Evolutionary conservation across 176 grass and related monocot genomes (phyloP).

Genomic region (Aegilops tauschii): DNA sequence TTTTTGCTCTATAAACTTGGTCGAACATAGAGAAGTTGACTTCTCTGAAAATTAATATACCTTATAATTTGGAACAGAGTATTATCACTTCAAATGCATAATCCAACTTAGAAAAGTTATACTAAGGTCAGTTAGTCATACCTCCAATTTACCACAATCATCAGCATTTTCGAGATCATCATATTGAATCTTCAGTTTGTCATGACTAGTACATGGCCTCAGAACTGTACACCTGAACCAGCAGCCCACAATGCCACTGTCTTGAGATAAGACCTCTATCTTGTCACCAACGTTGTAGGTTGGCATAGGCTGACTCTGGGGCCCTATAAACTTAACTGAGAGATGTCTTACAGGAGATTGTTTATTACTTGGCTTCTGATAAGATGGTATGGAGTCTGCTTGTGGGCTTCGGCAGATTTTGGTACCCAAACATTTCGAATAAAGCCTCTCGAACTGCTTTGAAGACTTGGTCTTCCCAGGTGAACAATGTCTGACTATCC

Average conservation of each 20-base stretch:
- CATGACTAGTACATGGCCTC: conserved; percentile 64
- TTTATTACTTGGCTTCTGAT: conserved; percentile 44
- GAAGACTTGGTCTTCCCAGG: conserved; percentile 47
- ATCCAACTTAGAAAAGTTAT: conserved; percentile 16
- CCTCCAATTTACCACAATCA: conserved; percentile 78
- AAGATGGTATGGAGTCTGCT: conserved; percentile 46
- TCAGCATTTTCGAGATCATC: conserved; percentile 90
- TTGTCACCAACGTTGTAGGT: conserved; percentile 66
- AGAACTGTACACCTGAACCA: conserved; percentile 96
- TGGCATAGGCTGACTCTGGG: conserved; percentile 48
- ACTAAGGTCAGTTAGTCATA: conserved; percentile 24
- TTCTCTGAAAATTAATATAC: no score
- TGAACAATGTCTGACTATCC: conserved; percentile 8
- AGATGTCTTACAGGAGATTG: conserved; percentile 37
- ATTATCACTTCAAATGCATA: neutral
- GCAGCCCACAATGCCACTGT: conserved; percentile 93
- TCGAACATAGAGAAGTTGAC: no score
- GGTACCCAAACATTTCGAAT: conserved; percentile 54
- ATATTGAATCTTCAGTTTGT: conserved; percentile 84
- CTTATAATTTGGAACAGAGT: no score
- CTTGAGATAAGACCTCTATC: conserved; percentile 90
- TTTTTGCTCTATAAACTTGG: no score
- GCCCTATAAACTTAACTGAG: conserved; percentile 46
- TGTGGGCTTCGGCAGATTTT: conserved; percentile 52
- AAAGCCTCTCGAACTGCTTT: conserved; percentile 59